Evolutionary conservation across 345 rosid species (phyloP).

Genomic region (Eucalyptus decipiens): DNA sequence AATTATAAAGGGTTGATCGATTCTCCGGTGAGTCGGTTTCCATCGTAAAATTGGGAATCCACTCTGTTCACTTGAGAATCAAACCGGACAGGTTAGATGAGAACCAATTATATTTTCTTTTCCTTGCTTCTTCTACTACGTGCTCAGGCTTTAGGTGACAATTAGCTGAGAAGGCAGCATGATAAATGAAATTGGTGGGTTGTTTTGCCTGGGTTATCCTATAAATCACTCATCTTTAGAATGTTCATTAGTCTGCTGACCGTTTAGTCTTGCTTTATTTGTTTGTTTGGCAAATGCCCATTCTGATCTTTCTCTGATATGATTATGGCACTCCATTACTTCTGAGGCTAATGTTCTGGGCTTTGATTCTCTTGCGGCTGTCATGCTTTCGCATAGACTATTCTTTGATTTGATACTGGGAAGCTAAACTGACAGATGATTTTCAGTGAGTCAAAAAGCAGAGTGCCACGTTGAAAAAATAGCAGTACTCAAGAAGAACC

Average conservation of each 20-base stretch:
- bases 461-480: too few species aligned
- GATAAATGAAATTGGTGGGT: neutral
- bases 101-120: too few species aligned
- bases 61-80: fast-evolving
- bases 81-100: fast-evolving
- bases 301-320: neutral
- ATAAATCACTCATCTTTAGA: neutral
- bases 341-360: neutral
- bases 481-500: too few species aligned
- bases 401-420: neutral
- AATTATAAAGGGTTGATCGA: neutral
- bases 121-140: neutral
- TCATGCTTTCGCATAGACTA: neutral
- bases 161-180: neutral
- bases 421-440: neutral
- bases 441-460: neutral
- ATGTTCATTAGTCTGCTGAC: neutral
- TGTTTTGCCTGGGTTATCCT: neutral
- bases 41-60: fast-evolving
- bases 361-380: neutral
- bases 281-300: neutral
- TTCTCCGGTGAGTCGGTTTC: fast-evolving
- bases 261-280: neutral
- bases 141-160: neutral
- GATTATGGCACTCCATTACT: neutral